phyloP scores from a whole-genome alignment of 495 filamentous ascomycete species.

The Penicilliopsis zonata region DNA sequence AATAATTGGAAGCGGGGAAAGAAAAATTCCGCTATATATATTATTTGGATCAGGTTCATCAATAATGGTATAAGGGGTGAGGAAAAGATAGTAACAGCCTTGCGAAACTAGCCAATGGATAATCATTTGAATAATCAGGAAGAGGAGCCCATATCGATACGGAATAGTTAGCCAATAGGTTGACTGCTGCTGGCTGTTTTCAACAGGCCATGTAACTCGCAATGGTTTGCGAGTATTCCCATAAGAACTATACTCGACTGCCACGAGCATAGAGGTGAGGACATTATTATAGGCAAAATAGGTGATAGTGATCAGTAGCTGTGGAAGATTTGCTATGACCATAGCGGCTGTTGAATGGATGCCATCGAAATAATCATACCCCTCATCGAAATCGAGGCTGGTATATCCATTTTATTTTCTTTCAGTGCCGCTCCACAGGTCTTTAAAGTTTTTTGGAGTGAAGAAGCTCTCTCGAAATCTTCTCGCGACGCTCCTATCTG shows the following conservation, averaged over 20 bases:
- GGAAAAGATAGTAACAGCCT: constrained; percentile 19
- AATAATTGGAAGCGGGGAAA: constrained; percentile 16
- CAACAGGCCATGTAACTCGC: constrained; percentile 30
- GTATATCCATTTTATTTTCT: no score
- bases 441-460: no score
- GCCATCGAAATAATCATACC: no score
- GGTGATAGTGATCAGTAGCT: constrained; percentile 28
- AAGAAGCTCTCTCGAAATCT: no score
- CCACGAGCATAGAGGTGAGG: constrained; percentile 28
- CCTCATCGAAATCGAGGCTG: no score
- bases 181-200: constrained; percentile 25
- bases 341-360: no score
- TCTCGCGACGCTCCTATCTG: no score
- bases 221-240: constrained; percentile 19
- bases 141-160: constrained; percentile 23
- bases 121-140: constrained; percentile 11
- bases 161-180: constrained; percentile 33
- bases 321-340: constrained; percentile 29
- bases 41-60: background rate
- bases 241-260: constrained; percentile 20
- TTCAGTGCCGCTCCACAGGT: no score
- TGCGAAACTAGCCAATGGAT: constrained; percentile 34
- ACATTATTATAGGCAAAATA: constrained; percentile 30
- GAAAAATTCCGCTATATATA: constrained; percentile 14
- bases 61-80: constrained; percentile 9